Evolutionary conservation across 1,284 basidiomycete genomes (phyloP).

Genomic region (Omphalotus olearius): DNA sequence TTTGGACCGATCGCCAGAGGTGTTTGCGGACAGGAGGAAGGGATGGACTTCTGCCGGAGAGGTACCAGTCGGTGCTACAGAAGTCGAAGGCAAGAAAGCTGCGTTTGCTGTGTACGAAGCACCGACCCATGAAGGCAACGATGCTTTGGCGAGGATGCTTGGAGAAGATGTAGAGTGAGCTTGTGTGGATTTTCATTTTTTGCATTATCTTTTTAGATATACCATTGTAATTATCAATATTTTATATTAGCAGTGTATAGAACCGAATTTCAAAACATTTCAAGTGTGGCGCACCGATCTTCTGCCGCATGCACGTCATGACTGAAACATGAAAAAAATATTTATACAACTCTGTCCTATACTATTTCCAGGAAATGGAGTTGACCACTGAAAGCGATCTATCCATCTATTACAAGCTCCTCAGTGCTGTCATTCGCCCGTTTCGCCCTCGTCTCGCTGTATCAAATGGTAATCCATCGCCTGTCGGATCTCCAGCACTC

Average conservation of each 20-base stretch:
- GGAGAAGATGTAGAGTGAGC: constrained; percentile 38
- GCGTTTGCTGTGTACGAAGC: constrained; percentile 86
- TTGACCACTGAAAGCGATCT: not conserved
- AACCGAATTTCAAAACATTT: no score
- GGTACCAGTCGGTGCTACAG: constrained; percentile 18
- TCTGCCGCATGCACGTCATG: no score
- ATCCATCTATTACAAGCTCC: not conserved
- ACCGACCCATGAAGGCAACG: constrained; percentile 63
- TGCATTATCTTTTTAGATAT: no score
- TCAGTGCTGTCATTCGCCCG: not conserved
- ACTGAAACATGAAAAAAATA: no score
- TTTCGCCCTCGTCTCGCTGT: not conserved
- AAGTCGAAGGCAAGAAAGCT: constrained; percentile 40
- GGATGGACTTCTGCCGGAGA: constrained; percentile 65
- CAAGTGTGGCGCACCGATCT: no score
- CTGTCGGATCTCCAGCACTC: not conserved
- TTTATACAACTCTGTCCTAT: no score
- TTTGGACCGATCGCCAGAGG: constrained; percentile 78
- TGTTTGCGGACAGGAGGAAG: constrained; percentile 71
- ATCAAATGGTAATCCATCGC: not conserved
- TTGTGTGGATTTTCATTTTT: no score
- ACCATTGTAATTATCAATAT: no score
- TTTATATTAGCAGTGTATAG: no score
- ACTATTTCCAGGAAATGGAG: not conserved
- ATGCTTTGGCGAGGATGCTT: constrained; percentile 69